Base-by-base conservation (phyloP, 73 alveolate species). In the Tetrahymena thermophila region DNA sequence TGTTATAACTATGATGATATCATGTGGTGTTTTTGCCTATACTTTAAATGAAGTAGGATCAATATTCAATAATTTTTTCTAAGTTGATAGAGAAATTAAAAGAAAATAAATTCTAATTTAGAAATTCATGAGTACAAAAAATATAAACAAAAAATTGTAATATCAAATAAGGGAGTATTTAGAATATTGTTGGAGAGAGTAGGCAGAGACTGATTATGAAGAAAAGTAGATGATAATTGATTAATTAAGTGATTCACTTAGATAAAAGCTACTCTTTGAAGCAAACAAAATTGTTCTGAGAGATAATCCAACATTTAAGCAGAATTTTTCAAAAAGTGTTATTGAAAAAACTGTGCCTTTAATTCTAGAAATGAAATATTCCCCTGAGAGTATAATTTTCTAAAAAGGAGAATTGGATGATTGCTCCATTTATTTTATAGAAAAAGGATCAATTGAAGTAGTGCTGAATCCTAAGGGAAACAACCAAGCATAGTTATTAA, bases 81-180 rank as follows among this genome's bases (percentile, higher is more conserved):
- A 94, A 85, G 96, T 97, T 83, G 96, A 94, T 35, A 89, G 94
- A 0, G 97, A 96, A 3, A 96, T 96, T 58, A 95, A 95, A 94
- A 96, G 96, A 85, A 98, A 97, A 85, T 84, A 96, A 9, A 94
- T 93, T 21, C 94, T 96, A 21, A 94, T 97, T 25, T 97, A 98
- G 85, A 94, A 94, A 40, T 98, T 95, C 94, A 96, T 98, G 98
- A 96, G 96, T 44, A 85, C 95, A 37, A 97, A 98, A 84, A 34
- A 96, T 25, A 94, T 98, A 1, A 98, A 98, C 23, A 95, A 94
- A 35, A 97, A 97, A n/a, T 93, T 98, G 44, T 94, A 96, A 94
- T 95, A 94, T 25, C 94, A 97, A 94, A 97, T 97, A 19, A 96
- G 97, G 93, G 96, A 97, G 38, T 98, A 97, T 95, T 94, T 97